Base-by-base conservation (phyloP, 2,329 filamentous ascomycete species). In the Colletotrichum liriopes region DNA sequence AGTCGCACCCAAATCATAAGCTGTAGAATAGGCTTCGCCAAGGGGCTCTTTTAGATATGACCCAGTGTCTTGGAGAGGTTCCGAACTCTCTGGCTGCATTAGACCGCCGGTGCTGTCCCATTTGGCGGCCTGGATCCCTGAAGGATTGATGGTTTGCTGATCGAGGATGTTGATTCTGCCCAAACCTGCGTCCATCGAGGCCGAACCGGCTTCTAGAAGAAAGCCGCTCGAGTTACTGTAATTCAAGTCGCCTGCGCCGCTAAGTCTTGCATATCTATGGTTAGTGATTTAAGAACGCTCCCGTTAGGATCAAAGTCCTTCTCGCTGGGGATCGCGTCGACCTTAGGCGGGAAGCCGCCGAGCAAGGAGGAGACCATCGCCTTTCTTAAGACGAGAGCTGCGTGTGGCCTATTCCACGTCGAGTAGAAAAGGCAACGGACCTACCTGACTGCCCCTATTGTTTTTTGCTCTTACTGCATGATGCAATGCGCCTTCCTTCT, bases 311-410 rank as follows among this genome's bases (percentile, higher is more conserved):
- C 26, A 37, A 37, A 58, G 39, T 8, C 32, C 29, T n/a, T 58
- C 39, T 37, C 39, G 20, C 26, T 58, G 29, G 54, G 54, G 54
- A 58, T 58, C 54, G 54, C 54, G 54, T 58, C 54, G 54, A 58
- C 54, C 54, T 58, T 35, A 58, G 35, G 54, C 54, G 32, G 54
- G 39, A 41, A 58, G 18, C 32, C 32, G 54, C 54, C 54, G 54
- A 58, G 54, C 54, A 58, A 58, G 54, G 54, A 58, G 54, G 54
- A 58, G 54, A 58, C 54, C 54, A 58, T 58, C 54, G 54, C 54
- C 54, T 32, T 58, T 58, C 54, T 39, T 39, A 58, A 58, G 54
- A n/a, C 54, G 54, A 58, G 54, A 58, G 54, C 54, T 58, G 35
- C 54, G 32, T 58, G 35, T 58, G 54, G 26, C 23, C 35, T 58